Base-by-base conservation (phyloP, 2,329 filamentous ascomycete genomes). In the Madurella mycetomatis region DNA sequence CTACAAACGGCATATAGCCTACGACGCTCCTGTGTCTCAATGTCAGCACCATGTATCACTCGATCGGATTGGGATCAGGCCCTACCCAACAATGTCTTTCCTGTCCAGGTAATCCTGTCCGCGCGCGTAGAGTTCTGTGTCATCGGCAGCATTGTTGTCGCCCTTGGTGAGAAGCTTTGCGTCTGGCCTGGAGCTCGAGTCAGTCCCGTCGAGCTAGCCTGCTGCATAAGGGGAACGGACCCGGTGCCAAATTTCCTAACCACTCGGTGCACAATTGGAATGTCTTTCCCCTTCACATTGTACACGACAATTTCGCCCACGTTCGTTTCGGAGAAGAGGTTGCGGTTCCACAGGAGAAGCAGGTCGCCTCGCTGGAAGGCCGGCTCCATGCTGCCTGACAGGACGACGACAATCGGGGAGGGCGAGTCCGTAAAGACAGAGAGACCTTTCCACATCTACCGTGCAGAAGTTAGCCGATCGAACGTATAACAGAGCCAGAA, bases 201-300 rank as follows among this genome's bases (percentile, higher is more conserved):
- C 41, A 62, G 52, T 41, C 41, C n/a, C 3, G 3, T 15, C 31
- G 34, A 25, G 4, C 18, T 12, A 47, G 34, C 40, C 9, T 7
- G 32, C 15, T 13, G 30, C 15, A 11, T 9, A n/a, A 39, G 43
- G 17, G 30, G 44, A 47, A 70, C 78, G 54, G 66, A 81, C 76
- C 83, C 83, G 31, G 65, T 65, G 18, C 84, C 83, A 68, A 85
- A 86, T 68, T 84, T 85, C 73, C 92, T 83, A 51, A 97, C 87
- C 9, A 97, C 82, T 48, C 94, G 80, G 75, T 99, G 94, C 62
- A 99, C 94, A 72, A 99, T 99, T 31, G 94, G 94, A 60, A 99
- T 97, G 62, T 96, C 89, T 78, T 97, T 99, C 54, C 87, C 91
- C 69, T 84, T 82, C 51, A 96, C 88, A 68, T 95, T 95, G 73